These are phyloP conservation scores for Parsonsia alboflavescens DNA, from an alignment of 257 asterid genomes.

Conservation along the genomic window DNA sequence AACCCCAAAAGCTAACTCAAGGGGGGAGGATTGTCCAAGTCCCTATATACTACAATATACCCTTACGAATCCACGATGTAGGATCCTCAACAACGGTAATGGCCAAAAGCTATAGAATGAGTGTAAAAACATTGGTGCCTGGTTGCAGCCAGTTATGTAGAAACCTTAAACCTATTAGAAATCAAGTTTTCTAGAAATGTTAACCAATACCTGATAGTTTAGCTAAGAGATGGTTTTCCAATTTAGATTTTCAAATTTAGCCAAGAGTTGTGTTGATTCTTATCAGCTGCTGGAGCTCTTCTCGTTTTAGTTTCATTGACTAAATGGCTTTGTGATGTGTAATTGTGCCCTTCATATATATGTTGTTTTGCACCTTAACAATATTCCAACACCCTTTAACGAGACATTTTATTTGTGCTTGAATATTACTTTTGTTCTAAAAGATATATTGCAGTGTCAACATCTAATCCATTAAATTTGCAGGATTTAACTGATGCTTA, in stretches of 20 bases:
- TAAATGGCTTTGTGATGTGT: background rate
- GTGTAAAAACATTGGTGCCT: too few species aligned
- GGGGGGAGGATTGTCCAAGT: too few species aligned
- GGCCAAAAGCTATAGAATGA: too few species aligned
- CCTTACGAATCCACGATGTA: too few species aligned
- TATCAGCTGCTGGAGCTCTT: background rate
- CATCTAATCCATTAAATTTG: too few species aligned
- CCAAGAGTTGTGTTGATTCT: background rate
- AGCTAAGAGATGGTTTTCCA: background rate
- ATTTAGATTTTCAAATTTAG: background rate
- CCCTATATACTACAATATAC: too few species aligned
- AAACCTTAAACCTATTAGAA: background rate
- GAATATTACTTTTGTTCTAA: background rate
- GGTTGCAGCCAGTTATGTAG: background rate
- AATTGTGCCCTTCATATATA: background rate
- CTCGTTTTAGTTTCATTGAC: background rate
- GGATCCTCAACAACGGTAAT: too few species aligned
- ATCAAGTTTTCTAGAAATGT: background rate
- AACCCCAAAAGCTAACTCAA: too few species aligned
- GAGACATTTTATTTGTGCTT: background rate
- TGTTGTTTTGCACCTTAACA: background rate
- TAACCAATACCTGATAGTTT: background rate
- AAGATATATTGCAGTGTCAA: background rate
- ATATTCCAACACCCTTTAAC: background rate
- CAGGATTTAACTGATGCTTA: background rate